phyloP scores from a whole-genome alignment of 2,329 filamentous ascomycete species.

The Aspergillus transmontanensis region DNA sequence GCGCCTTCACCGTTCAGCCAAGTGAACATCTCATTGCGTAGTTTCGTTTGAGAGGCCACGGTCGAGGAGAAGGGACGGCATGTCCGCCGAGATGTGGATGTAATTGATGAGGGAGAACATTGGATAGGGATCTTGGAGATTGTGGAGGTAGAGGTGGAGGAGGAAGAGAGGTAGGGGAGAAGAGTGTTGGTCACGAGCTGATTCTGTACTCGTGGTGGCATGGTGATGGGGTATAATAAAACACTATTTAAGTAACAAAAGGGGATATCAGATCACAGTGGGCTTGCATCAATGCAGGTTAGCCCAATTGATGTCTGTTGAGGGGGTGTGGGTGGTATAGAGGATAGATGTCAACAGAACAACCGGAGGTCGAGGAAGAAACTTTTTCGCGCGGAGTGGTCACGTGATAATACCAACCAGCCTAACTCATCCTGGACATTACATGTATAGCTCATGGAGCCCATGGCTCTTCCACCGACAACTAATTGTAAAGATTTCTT shows the following conservation, averaged over 20 bases:
- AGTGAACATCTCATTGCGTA: slow-evolving; percentile 58
- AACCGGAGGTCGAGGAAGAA: slow-evolving; percentile 27
- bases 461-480: background rate
- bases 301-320: slow-evolving; percentile 22
- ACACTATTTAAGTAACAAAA: background rate
- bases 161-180: slow-evolving; percentile 32
- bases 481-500: background rate
- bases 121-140: slow-evolving; percentile 9
- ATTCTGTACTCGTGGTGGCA: slow-evolving; percentile 45
- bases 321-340: slow-evolving; percentile 11
- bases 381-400: slow-evolving; percentile 28
- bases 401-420: background rate
- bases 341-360: slow-evolving; percentile 14
- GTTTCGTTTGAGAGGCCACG: slow-evolving; percentile 46
- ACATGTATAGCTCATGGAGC: background rate
- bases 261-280: slow-evolving; percentile 1
- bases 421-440: background rate
- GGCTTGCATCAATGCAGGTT: background rate
- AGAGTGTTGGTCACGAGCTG: slow-evolving; percentile 37
- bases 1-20: slow-evolving; percentile 55
- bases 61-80: slow-evolving; percentile 39
- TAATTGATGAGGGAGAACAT: slow-evolving; percentile 13
- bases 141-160: slow-evolving; percentile 23
- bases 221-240: slow-evolving; percentile 18
- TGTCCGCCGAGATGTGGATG: slow-evolving; percentile 23